These are phyloP conservation scores for Thalassiosira sp. DNA, from an alignment of 352 stramenopile species.

Conservation along the genomic window DNA sequence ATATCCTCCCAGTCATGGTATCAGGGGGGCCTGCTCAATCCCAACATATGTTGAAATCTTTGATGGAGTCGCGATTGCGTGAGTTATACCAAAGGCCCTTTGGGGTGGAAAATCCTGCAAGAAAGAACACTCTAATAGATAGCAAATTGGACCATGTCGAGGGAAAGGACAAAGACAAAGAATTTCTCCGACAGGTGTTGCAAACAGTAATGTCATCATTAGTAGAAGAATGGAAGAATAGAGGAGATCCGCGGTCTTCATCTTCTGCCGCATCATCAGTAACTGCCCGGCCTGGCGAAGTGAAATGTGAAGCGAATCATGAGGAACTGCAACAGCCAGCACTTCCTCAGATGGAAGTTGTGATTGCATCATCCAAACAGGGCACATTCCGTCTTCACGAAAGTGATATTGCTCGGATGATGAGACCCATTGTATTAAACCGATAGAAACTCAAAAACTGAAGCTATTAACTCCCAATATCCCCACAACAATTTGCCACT, in stretches of 20 bases:
- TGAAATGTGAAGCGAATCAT: background rate
- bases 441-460: too few species aligned
- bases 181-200: slow-evolving; percentile 23
- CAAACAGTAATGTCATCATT: slow-evolving; percentile 36
- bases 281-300: too few species aligned
- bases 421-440: slow-evolving; percentile 12
- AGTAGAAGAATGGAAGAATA: slow-evolving; percentile 48
- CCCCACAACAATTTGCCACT: background rate
- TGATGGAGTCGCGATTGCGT: slow-evolving; percentile 20
- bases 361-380: slow-evolving; percentile 43
- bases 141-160: background rate
- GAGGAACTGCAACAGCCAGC: background rate
- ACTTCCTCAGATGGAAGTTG: slow-evolving; percentile 50
- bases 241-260: slow-evolving; percentile 19
- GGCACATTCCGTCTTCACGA: slow-evolving; percentile 43
- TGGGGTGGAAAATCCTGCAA: background rate
- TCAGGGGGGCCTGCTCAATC: slow-evolving; percentile 31
- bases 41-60: slow-evolving; percentile 24
- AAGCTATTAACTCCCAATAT: too few species aligned
- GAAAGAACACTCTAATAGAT: background rate
- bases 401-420: slow-evolving; percentile 35
- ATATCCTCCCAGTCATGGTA: slow-evolving; percentile 38
- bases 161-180: background rate
- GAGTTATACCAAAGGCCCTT: slow-evolving; percentile 20
- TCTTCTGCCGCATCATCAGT: slow-evolving; percentile 4